Base-by-base conservation (phyloP, 768 basidiomycete species). In the Phallus indusiatus region DNA sequence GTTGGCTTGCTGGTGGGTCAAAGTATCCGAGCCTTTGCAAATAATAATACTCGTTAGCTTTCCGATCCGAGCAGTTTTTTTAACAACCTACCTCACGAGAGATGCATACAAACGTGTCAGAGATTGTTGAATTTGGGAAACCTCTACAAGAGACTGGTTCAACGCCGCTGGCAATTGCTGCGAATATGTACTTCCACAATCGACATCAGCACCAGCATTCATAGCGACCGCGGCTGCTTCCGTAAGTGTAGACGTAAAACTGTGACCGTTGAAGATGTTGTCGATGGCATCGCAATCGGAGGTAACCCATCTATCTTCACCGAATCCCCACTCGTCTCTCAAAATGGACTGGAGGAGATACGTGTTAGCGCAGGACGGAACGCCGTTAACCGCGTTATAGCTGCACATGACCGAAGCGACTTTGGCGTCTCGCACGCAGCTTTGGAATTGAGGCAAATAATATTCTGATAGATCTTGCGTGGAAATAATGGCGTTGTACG, bases 391-490 rank as follows among this genome's bases (percentile, higher is more conserved):
- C 10, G 81, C 76, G 61, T 83, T 84, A 65, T 83, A 84, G 61
- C 77, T 79, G 72, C 81, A 84, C 81, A 83, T 83, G 36, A 82
- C 72, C n/a, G 78, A 78, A 1, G 74, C 79, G 36, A 80, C 81
- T 63, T 80, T 79, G 10, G 81, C 81, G 62, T 84, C 82, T 42
- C 81, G 73, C n/a, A 81, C 81, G 64, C 81, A 82, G 53, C 70
- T 74, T 65, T 81, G 79, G 77, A 82, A 84, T 2, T 79, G 67
- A 0, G 77, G 80, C 6, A 78, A 70, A 67, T 82, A 82, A 64
- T 72, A 84, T 63, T 81, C 80, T 67, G 73, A 76, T 24, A 84
- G 67, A 60, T 84, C 82, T 59, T 83, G 82, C 7, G 71, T 66
- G 8, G 78, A 72, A 12, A 84, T 77, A n/a, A 74, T 61, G 2